Evolutionary conservation across 1,139 yeast genomes (phyloP).

Genomic region (Yamadazyma aaseri): DNA sequence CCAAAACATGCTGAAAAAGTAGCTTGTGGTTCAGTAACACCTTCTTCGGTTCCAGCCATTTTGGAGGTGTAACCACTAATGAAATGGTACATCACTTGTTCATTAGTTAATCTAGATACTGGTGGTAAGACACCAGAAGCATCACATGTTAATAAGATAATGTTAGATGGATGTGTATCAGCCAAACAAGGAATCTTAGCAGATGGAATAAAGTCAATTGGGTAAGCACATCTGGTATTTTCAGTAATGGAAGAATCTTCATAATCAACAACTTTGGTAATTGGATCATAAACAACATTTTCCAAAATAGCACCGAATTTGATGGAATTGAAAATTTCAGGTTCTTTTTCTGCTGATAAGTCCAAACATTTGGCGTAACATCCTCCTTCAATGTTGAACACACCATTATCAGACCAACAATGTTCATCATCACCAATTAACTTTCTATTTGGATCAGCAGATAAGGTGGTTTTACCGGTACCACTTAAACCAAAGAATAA

Average conservation of each 20-base stretch:
- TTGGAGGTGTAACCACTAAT: conserved; percentile 98
- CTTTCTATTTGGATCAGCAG: conserved; percentile 93
- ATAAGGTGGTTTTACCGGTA: conserved; percentile 96
- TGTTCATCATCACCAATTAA: conserved; percentile 99
- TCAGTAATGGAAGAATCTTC: conserved; percentile 81
- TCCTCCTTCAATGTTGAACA: conserved; percentile 99
- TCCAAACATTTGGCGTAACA: conserved; percentile 98
- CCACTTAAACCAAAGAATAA: conserved; percentile 96
- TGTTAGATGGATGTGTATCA: conserved; percentile 87
- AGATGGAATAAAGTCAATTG: conserved; percentile 94
- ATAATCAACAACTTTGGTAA: conserved; percentile 82
- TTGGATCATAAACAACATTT: conserved; percentile 85
- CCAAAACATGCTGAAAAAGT: conserved; percentile 99
- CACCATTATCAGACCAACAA: conserved; percentile 99
- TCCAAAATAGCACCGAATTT: conserved; percentile 92
- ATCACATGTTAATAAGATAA: conserved; percentile 91
- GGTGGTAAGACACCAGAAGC: conserved; percentile 98
- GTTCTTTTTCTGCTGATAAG: conserved; percentile 88
- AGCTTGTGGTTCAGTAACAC: conserved; percentile 97
- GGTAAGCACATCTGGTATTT: conserved; percentile 98
- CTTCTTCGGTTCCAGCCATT: conserved; percentile 99
- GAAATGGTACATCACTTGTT: conserved; percentile 98
- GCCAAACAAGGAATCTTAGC: conserved; percentile 96
- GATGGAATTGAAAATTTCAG: conserved; percentile 95
- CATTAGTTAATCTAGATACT: conserved; percentile 87